Percentiles rank a stretch among this genome's conserved stretches.
Evolutionary conservation across 1,139 yeast species (phyloP).

Genomic region (Nadsonia starkeyi-henricii): DNA sequence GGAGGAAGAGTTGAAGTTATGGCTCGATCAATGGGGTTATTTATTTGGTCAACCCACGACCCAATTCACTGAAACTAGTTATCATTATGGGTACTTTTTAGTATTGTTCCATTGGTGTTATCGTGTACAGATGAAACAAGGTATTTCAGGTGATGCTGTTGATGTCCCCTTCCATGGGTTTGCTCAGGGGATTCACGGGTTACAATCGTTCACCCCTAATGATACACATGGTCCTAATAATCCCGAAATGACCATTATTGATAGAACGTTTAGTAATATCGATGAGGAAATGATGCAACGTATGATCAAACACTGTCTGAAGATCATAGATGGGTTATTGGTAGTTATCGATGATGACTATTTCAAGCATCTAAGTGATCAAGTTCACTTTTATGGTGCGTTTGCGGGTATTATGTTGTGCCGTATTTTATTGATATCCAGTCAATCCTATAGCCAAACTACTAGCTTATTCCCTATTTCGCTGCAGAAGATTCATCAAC

Average conservation of each 20-base stretch:
- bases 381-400: constrained; percentile 44
- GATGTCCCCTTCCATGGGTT: not conserved
- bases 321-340: constrained; percentile 30
- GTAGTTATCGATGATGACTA: constrained; percentile 43
- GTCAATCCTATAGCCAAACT: not conserved
- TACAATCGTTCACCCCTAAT: not conserved
- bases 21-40: constrained; percentile 65
- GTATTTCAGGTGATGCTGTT: not conserved
- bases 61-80: constrained; percentile 65
- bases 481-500: constrained; percentile 6
- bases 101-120: constrained; percentile 29
- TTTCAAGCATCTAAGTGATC: constrained; percentile 58
- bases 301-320: constrained; percentile 27
- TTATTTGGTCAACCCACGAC: constrained; percentile 58
- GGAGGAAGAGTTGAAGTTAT: constrained; percentile 31
- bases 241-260: not conserved
- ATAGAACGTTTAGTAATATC: not conserved
- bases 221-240: too few species aligned
- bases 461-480: not conserved
- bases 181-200: not conserved
- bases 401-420: constrained; percentile 37
- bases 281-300: constrained; percentile 10
- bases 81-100: constrained; percentile 48
- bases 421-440: constrained; percentile 15
- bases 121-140: not conserved